Evolutionary conservation across 306 rosid species (phyloP), one percentile per base, ranked within the genome.

Genomic region (Corylus americana): DNA sequence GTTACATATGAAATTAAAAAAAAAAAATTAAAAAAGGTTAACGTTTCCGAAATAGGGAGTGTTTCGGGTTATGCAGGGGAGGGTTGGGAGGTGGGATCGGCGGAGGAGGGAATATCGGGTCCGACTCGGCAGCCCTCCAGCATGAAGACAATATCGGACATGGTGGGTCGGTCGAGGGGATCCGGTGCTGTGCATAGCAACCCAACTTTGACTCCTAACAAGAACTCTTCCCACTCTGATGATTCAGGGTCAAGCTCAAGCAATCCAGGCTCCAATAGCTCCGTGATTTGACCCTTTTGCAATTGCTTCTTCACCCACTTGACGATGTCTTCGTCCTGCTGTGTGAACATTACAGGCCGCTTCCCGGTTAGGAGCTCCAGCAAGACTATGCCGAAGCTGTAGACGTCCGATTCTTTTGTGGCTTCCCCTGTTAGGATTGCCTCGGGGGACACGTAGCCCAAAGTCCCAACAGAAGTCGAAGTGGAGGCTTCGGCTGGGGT

Each of bases 131-230:
- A 94, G 2, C 98, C 98, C 86, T 94, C 98, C 8, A 94, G 97
- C 98, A 94, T 94, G 97, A 94, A 94, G 61, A 94, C 97, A n/a
- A 94, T 91, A 77, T 94, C 98, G 0, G 94, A 87, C 98, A 94
- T 94, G 27, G 97, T 88, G 74, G 98, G 98, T 11, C 98, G 93
- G 57, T 92, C 97, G 4, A 89, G 87, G 16, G 97, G 97, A 81
- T 94, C 97, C 0, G 97, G 97, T 37, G 97, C 97, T 2, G 97
- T 94, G 87, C 98, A 92, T 1, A 94, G 98, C 64, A 94, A 85
- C 10, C 94, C 98, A 4, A 94, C 98, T 81, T 94, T 94, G 59
- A 94, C 94, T 58, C 98, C 98, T 7, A 94, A 83, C 82, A 94
- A 84, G 55, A 94, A 94, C 87, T 94, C 98, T 77, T 94, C 98